Evolutionary conservation across 2,329 filamentous ascomycete species (phyloP).

Genomic region (Lachnum nothofagi): DNA sequence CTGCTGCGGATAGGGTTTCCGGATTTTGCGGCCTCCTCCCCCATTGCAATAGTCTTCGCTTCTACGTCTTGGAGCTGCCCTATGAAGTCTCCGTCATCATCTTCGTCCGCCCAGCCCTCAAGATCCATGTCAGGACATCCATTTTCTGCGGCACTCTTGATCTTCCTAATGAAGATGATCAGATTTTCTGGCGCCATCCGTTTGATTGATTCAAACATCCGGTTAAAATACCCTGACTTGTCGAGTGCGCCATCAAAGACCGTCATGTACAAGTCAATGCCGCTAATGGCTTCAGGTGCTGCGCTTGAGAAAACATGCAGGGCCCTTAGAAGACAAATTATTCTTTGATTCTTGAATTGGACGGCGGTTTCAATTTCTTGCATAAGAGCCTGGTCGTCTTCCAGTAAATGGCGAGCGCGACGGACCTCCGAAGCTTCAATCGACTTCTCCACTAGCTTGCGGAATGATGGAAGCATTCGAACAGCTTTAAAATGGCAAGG

Average conservation of each 20-base stretch:
- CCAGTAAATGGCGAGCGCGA: slow-evolving; percentile 49
- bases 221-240: slow-evolving; percentile 49
- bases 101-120: slow-evolving; percentile 28
- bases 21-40: slow-evolving; percentile 40
- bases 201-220: slow-evolving; percentile 44
- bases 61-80: slow-evolving; percentile 32
- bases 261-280: slow-evolving; percentile 54
- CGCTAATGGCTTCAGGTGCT: slow-evolving; percentile 12
- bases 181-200: slow-evolving; percentile 52
- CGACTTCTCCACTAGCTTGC: slow-evolving; percentile 44
- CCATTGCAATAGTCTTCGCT: slow-evolving; percentile 44
- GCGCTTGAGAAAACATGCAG: slow-evolving; percentile 41
- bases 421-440: slow-evolving; percentile 40
- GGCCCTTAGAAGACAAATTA: slow-evolving; percentile 43
- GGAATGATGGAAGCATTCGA: slow-evolving; percentile 66
- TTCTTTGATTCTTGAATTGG: slow-evolving; percentile 36
- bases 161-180: slow-evolving; percentile 37
- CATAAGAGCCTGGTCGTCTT: slow-evolving; percentile 55
- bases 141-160: slow-evolving; percentile 33
- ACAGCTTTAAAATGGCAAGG: slow-evolving; percentile 61
- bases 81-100: slow-evolving; percentile 23
- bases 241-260: slow-evolving; percentile 51
- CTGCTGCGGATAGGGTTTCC: slow-evolving; percentile 61
- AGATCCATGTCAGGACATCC: slow-evolving; percentile 25
- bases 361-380: slow-evolving; percentile 36